Percentiles rank a stretch among this genome's conserved stretches.
These are phyloP conservation scores for Micromonas commoda DNA, from an alignment of 139 green algal genomes.

Conservation along the genomic window DNA sequence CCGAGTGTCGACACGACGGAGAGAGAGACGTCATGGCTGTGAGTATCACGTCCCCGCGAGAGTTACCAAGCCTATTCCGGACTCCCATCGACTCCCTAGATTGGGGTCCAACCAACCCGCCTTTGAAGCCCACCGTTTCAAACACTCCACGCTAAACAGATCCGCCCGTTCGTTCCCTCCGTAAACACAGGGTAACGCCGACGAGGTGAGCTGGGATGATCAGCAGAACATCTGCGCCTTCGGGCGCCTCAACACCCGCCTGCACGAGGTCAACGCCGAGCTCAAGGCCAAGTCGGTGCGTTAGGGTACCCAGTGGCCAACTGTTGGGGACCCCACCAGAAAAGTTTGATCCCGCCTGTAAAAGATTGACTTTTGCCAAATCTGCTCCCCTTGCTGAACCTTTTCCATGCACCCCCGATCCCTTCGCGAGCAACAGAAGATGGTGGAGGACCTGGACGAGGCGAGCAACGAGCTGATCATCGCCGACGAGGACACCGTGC, in stretches of 20 bases:
- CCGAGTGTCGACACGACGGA: no score
- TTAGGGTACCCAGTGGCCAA: no score
- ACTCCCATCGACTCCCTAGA: no score
- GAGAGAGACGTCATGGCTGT: no score
- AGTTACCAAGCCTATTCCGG: no score
- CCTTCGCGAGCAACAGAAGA: constrained; percentile 42
- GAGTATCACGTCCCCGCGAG: no score
- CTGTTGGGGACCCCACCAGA: no score
- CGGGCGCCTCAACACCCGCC: constrained; percentile 56
- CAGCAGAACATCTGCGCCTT: constrained; percentile 76
- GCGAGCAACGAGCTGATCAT: constrained; percentile 74
- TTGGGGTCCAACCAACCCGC: no score
- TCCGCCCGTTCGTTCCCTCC: background rate
- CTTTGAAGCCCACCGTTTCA: background rate
- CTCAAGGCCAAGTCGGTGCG: constrained; percentile 51
- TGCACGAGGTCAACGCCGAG: constrained; percentile 56
- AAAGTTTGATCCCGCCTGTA: no score
- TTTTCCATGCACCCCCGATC: no score
- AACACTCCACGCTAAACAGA: background rate
- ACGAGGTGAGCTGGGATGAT: constrained; percentile 63
- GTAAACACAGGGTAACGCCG: background rate
- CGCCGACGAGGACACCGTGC: constrained; percentile 57
- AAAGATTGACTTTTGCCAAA: no score
- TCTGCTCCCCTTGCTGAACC: no score
- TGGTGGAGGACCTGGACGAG: constrained; percentile 65